phyloP scores from a whole-genome alignment of 805 yeast genomes.

The Candida insectalens region DNA sequence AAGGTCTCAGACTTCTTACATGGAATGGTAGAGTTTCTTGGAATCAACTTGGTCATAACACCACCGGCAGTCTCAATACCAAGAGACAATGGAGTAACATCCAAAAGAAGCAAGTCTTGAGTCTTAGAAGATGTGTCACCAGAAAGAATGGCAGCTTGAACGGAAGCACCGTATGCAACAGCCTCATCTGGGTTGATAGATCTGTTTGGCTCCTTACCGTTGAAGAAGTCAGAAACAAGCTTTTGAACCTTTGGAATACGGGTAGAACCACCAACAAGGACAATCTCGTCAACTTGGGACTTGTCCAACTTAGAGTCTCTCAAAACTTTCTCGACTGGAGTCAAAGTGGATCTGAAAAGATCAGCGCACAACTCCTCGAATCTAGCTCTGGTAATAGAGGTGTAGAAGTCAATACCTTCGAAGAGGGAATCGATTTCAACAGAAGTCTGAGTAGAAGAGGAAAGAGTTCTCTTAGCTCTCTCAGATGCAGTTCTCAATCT shows the following conservation, averaged over 20 bases:
- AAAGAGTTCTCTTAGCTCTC: slow-evolving; percentile 97
- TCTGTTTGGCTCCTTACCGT: slow-evolving; percentile 94
- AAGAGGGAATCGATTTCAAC: slow-evolving; percentile 90
- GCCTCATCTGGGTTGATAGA: slow-evolving; percentile 98
- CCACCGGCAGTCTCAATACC: slow-evolving; percentile 99
- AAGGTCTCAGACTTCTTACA: slow-evolving; percentile 95
- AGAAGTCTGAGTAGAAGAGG: slow-evolving; percentile 92
- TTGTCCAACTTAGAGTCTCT: slow-evolving; percentile 86
- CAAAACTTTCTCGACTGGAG: slow-evolving; percentile 92
- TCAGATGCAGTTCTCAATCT: slow-evolving; percentile 98
- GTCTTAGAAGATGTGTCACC: slow-evolving; percentile 94
- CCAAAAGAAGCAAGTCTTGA: slow-evolving; percentile 86
- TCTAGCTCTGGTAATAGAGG: slow-evolving; percentile 94
- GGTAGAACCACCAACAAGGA: slow-evolving; percentile 95
- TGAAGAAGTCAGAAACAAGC: slow-evolving; percentile 90
- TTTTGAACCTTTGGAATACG: slow-evolving; percentile 97
- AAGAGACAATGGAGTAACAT: slow-evolving; percentile 93
- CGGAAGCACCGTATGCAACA: slow-evolving; percentile 99
- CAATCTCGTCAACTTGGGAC: slow-evolving; percentile 84
- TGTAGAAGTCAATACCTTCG: slow-evolving; percentile 96
- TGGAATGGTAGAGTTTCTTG: slow-evolving; percentile 97
- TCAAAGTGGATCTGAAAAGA: slow-evolving; percentile 86
- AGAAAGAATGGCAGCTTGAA: slow-evolving; percentile 92
- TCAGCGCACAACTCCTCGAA: slow-evolving; percentile 95
- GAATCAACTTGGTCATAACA: slow-evolving; percentile 96